These are phyloP conservation scores for Sindora glabra DNA, from an alignment of 306 rosid genomes.

Conservation along the genomic window DNA sequence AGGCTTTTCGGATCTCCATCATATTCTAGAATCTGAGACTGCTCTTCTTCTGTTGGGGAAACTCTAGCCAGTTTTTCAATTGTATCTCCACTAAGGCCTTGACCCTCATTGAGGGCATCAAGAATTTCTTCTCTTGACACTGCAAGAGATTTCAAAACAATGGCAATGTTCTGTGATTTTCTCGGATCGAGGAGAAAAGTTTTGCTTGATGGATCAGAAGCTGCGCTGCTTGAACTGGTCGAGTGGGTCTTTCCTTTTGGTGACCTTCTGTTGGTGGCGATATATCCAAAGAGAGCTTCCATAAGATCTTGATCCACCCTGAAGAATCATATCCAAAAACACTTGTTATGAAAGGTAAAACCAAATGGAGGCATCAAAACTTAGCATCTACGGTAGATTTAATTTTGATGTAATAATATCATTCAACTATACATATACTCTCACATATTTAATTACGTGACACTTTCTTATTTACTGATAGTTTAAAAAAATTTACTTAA, in stretches of 20 bases:
- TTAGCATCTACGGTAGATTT: too few relatives aligned
- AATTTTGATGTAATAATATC: too few relatives aligned
- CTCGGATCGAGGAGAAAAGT: constrained; percentile 56
- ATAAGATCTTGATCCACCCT: constrained; percentile 85
- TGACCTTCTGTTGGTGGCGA: constrained; percentile 40
- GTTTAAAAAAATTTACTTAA: too few relatives aligned
- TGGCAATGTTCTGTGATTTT: constrained; percentile 84
- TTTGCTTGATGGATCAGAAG: constrained; percentile 15
- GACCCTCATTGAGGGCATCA: constrained; percentile 66
- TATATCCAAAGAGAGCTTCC: constrained; percentile 86
- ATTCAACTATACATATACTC: too few relatives aligned
- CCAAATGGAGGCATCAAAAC: too few relatives aligned
- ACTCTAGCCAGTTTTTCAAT: constrained; percentile 77
- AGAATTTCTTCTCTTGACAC: constrained; percentile 49
- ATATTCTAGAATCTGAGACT: constrained; percentile 45
- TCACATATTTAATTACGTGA: too few relatives aligned
- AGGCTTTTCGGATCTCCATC: constrained; percentile 56
- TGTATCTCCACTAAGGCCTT: constrained; percentile 53
- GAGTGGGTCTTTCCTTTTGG: constrained; percentile 26
- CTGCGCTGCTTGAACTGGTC: constrained; percentile 14
- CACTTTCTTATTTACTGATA: too few relatives aligned
- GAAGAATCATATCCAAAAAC: background rate
- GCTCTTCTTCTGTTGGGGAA: constrained; percentile 69
- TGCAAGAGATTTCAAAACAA: constrained; percentile 60
- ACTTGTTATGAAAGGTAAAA: too few relatives aligned